Percentiles rank a stretch among this genome's conserved stretches.
Evolutionary conservation across 78 protist genomes (phyloP).

Genomic region (Dictyostelium intermedium): DNA sequence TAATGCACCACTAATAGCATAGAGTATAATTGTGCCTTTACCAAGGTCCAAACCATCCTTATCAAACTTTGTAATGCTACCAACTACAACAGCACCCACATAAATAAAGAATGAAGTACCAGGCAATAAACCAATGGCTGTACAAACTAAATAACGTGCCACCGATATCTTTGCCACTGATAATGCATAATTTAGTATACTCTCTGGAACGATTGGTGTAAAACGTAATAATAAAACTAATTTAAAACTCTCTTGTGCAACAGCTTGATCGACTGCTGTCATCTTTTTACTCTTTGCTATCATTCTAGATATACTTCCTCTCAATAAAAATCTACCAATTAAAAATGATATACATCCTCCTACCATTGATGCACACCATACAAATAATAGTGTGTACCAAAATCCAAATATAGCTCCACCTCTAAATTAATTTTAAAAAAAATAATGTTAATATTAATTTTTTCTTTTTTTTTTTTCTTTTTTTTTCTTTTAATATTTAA

Average conservation of each 20-base stretch:
- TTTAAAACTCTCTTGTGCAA: constrained; percentile 69
- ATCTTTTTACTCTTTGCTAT: constrained; percentile 34
- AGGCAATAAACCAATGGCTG: constrained; percentile 49
- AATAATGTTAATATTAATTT: no score
- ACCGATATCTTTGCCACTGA: constrained; percentile 51
- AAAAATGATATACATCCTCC: constrained; percentile 56
- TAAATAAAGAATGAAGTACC: constrained; percentile 70
- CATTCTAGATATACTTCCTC: constrained; percentile 1
- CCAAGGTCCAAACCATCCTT: not conserved
- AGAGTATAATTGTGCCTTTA: constrained; percentile 19
- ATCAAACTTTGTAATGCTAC: not conserved
- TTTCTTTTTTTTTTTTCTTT: no score
- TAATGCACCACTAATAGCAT: constrained; percentile 26
- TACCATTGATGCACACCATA: constrained; percentile 57
- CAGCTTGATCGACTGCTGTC: constrained; percentile 39
- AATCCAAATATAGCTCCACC: constrained; percentile 51
- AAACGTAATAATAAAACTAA: constrained; percentile 44
- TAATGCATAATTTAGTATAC: constrained; percentile 55
- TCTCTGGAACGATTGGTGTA: constrained; percentile 53
- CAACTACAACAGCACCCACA: not conserved
- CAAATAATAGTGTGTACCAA: constrained; percentile 38
- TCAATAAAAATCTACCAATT: constrained; percentile 53
- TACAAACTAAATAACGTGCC: constrained; percentile 50
- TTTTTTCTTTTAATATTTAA: no score
- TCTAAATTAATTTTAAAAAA: not conserved